Conservation (phyloP, 2,329 filamentous ascomycete species). For the Boeremia exigua region DNA sequence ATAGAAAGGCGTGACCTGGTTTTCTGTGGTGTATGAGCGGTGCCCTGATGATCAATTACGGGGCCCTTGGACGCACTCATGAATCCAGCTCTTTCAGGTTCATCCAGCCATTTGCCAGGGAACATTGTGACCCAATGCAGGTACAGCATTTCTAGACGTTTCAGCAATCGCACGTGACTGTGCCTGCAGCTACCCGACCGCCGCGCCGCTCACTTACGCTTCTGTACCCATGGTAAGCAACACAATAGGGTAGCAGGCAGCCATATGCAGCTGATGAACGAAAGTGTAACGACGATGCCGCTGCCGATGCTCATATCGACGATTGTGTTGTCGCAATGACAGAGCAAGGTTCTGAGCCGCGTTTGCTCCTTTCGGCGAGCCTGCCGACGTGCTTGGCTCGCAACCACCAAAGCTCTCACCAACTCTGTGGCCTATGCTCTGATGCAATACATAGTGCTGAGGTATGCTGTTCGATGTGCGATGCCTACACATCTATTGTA, state of each 20-base stretch:
- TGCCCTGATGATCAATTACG: neutral
- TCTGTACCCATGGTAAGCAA: slow-evolving; percentile 47
- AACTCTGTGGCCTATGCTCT: neutral
- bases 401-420: neutral
- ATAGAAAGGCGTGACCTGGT: slow-evolving; percentile 85
- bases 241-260: slow-evolving; percentile 42
- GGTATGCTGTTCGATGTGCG: no score
- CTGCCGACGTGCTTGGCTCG: slow-evolving; percentile 1
- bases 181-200: neutral
- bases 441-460: neutral
- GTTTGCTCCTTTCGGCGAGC: slow-evolving; percentile 8
- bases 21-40: slow-evolving; percentile 59
- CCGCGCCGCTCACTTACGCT: slow-evolving; percentile 32
- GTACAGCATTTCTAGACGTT: slow-evolving; percentile 41
- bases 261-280: slow-evolving; percentile 43
- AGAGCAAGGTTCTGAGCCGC: slow-evolving; percentile 1
- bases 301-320: slow-evolving; percentile 14
- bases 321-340: slow-evolving; percentile 9
- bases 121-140: slow-evolving; percentile 45
- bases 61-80: slow-evolving; percentile 33
- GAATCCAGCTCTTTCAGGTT: slow-evolving; percentile 47
- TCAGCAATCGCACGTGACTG: slow-evolving; percentile 6
- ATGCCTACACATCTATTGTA: no score
- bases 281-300: slow-evolving; percentile 23
- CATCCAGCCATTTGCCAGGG: slow-evolving; percentile 43